Conservation (phyloP, 129 eudicot species). For the Helichrysum umbraculigerum region DNA sequence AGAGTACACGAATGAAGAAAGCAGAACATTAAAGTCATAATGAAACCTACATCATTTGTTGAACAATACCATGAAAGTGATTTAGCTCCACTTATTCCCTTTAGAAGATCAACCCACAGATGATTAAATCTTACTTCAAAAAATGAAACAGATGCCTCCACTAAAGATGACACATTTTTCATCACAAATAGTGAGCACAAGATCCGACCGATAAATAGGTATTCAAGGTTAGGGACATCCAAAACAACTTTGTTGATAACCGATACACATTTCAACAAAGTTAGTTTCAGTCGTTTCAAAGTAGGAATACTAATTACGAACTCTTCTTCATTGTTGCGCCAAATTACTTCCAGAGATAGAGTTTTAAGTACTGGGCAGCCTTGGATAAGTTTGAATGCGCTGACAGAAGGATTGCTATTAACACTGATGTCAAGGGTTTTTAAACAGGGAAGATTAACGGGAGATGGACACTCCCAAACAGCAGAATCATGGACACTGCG, state of each 20-base stretch:
- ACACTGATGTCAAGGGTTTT: not conserved
- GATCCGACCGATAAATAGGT: not conserved
- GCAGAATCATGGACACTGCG: no score
- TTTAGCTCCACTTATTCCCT: slow-evolving; percentile 28
- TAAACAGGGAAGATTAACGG: not conserved
- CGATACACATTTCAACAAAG: fast-evolving
- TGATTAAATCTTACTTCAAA: not conserved
- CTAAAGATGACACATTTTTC: slow-evolving; percentile 18
- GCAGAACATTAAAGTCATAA: not conserved
- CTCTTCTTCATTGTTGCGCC: not conserved
- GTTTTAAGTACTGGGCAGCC: slow-evolving; percentile 20
- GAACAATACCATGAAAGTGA: slow-evolving; percentile 6
- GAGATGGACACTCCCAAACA: not conserved
- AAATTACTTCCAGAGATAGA: not conserved
- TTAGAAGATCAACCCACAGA: slow-evolving; percentile 2
- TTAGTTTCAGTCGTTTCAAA: slow-evolving; percentile 14
- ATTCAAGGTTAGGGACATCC: slow-evolving; percentile 26
- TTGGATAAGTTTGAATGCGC: not conserved
- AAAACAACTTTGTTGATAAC: slow-evolving; percentile 10
- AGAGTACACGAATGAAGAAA: not conserved
- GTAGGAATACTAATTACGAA: slow-evolving; percentile 4
- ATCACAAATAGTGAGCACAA: not conserved
- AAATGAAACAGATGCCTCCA: slow-evolving; percentile 4
- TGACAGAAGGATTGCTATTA: not conserved
- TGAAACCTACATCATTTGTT: not conserved